These are phyloP conservation scores for Diaporthe sp. DNA, from an alignment of 2,329 filamentous ascomycete genomes.

Conservation along the genomic window DNA sequence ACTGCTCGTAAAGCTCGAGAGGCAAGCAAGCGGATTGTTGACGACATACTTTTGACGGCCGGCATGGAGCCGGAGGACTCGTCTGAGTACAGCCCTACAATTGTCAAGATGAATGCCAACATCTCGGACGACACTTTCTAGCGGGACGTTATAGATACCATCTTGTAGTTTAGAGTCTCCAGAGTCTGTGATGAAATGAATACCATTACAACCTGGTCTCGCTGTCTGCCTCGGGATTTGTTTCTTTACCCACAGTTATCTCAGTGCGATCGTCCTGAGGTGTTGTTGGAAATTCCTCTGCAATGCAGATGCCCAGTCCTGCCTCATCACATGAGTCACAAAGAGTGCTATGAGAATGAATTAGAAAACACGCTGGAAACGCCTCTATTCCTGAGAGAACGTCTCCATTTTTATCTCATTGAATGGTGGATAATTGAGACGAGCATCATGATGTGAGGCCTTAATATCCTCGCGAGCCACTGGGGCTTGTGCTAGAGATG, in stretches of 20 bases:
- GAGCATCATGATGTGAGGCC: not conserved
- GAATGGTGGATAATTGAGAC: not conserved
- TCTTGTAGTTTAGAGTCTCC: not conserved
- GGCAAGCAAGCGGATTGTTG: constrained; percentile 83
- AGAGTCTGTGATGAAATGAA: not conserved
- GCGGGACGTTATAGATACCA: not conserved
- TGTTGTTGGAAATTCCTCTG: not conserved
- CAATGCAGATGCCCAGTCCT: not conserved
- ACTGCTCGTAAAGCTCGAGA: constrained; percentile 69
- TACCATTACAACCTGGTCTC: not conserved
- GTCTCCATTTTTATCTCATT: not conserved
- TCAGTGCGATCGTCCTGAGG: too few relatives aligned
- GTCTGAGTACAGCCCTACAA: constrained; percentile 70
- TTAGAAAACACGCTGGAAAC: not conserved
- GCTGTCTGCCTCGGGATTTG: not conserved
- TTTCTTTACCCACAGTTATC: too few relatives aligned
- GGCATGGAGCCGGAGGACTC: constrained; percentile 70
- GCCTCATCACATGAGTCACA: not conserved
- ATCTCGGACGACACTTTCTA: constrained; percentile 72
- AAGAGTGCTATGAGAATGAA: not conserved
- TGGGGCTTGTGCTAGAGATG: not conserved
- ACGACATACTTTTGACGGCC: constrained; percentile 81
- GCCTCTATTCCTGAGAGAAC: not conserved
- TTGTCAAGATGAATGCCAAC: constrained; percentile 73
- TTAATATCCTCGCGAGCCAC: not conserved